Percentiles rank a stretch among this genome's conserved stretches.
These are phyloP conservation scores for Psidium guajava DNA, from an alignment of 345 rosid genomes.

Conservation along the genomic window DNA sequence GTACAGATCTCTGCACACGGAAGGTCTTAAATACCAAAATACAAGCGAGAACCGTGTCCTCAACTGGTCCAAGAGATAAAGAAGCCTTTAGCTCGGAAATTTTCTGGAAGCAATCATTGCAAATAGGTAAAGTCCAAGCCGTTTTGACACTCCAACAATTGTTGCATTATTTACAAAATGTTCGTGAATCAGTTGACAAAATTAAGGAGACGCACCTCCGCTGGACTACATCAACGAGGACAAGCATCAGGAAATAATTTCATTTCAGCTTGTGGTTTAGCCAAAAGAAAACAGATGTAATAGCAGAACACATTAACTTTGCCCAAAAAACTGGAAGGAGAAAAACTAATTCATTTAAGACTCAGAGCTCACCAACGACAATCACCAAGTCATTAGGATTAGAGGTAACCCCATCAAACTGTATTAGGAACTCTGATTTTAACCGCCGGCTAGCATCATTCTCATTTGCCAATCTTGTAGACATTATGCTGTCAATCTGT, in stretches of 20 bases:
- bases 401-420: conserved; percentile 91
- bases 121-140: not conserved
- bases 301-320: not conserved
- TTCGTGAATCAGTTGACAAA: not conserved
- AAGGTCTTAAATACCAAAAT: not conserved
- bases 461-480: conserved; percentile 73
- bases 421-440: conserved; percentile 91
- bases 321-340: not conserved
- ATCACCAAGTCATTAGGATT: conserved; percentile 76
- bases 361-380: conserved; percentile 58
- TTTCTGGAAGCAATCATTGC: not conserved
- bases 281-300: not conserved
- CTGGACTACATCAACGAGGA: not conserved
- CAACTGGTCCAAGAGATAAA: not conserved
- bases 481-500: conserved; percentile 95
- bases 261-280: not conserved
- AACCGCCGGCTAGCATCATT: conserved; percentile 90
- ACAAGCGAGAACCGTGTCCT: not conserved
- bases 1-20: not conserved
- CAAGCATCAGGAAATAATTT: not conserved
- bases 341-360: not conserved
- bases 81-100: not conserved
- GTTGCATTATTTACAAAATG: not conserved
- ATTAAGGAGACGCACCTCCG: not conserved
- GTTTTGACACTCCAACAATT: not conserved